phyloP scores from a whole-genome alignment of 768 basidiomycete species.

The Lepiota brunneoincarnata region DNA sequence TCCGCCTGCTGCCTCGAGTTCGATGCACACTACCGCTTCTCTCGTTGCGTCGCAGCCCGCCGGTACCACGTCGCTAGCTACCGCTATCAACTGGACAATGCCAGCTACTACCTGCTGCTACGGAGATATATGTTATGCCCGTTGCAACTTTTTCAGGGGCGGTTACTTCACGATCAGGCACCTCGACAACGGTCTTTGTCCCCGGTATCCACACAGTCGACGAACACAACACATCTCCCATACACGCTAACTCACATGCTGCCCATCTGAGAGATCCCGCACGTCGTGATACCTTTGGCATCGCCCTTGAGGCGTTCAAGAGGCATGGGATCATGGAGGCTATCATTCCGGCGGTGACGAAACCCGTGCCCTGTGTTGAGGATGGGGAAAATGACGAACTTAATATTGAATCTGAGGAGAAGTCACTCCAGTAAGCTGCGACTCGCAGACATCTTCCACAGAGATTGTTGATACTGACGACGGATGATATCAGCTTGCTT shows the following conservation, averaged over 20 bases:
- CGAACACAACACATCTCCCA: constrained; percentile 24
- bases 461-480: not conserved
- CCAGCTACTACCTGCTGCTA: no score
- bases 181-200: constrained; percentile 10
- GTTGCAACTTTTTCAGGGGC: constrained; percentile 6
- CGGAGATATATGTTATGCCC: not conserved
- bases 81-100: no score
- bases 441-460: not conserved
- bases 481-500: constrained; percentile 36
- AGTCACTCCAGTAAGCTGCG: constrained; percentile 50
- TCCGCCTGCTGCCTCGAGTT: constrained; percentile 35
- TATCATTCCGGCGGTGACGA: constrained; percentile 49
- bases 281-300: constrained; percentile 46
- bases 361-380: constrained; percentile 60
- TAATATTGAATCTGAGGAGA: constrained; percentile 68
- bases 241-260: constrained; percentile 76
- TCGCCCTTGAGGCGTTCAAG: constrained; percentile 47
- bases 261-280: constrained; percentile 56
- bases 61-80: not conserved
- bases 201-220: constrained; percentile 20
- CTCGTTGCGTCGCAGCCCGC: constrained; percentile 3
- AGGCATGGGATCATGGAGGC: constrained; percentile 43
- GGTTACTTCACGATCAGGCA: constrained; percentile 13
- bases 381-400: constrained; percentile 61
- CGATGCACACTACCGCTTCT: constrained; percentile 15